Base-by-base conservation (phyloP, 169 alveolate species). In the Cyclospora cayetanensis region DNA sequence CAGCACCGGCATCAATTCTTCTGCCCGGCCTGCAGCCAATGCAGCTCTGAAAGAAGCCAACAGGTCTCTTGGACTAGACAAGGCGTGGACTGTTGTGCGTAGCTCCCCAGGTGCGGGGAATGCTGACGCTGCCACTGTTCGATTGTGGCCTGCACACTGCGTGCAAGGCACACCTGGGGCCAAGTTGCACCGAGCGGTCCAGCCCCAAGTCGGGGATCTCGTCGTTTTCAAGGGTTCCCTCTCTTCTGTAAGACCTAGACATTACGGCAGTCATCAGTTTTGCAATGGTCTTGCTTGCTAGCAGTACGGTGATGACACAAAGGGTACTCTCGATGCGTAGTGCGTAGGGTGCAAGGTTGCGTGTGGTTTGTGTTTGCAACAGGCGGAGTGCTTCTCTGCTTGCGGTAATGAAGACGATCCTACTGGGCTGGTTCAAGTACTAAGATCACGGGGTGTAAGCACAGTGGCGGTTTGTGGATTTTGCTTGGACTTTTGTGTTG, bases 71-170 rank as follows among this genome's bases (percentile, higher is more conserved):
- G 76, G 65, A 15, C 29, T 15, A 25, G 79, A 83, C 39, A 27
- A 43, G 25, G 34, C 25, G 76, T 43, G 53, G 91, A 60, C 83
- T 29, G 85, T 74, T 22, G 85, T 74, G 27, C n/a, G 65, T 35
- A 9, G 31, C 20, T 46, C 86, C 35, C 55, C 72, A 25, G 5
- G 66, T 0, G 31, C 66, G 20, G 60, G 76, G 53, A 39, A 22
- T 43, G 35, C 34, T 2, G 52, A 27, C 4, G 46, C 90, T 0
- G 42, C 65, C n/a, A 37, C 37, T 41, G 55, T 35, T 31, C 12
- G 85, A 35, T 86, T 87, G 22, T 87, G 92, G 92, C 92, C 92
- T 1, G 37, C 80, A 11, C 92, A 87, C 63, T 87, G 92, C 39
- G 92, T 87, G 50, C 87, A 87, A 70, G 35, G 34, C 77, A 68